These are phyloP conservation scores for Neurospora sublineolata DNA, from an alignment of 495 filamentous ascomycete genomes.

Conservation along the genomic window DNA sequence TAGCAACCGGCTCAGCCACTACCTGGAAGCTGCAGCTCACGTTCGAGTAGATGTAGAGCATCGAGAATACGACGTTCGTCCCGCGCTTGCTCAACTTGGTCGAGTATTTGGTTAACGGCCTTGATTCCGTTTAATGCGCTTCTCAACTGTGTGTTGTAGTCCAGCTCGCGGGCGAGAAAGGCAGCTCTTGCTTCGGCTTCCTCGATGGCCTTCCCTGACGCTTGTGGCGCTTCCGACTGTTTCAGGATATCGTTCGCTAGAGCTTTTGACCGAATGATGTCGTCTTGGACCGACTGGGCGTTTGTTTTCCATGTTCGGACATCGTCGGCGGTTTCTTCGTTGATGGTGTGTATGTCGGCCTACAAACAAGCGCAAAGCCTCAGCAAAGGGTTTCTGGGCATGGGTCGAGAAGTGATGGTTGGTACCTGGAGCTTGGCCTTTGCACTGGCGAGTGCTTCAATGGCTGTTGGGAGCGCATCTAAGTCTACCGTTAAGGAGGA, in stretches of 20 bases:
- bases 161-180: slow-evolving; percentile 62
- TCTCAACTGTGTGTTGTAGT: slow-evolving; percentile 60
- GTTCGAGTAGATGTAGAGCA: slow-evolving; percentile 39
- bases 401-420: not conserved
- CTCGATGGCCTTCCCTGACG: slow-evolving; percentile 44
- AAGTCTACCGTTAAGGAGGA: slow-evolving; percentile 51
- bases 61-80: slow-evolving; percentile 38
- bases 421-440: slow-evolving; percentile 59
- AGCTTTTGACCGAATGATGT: slow-evolving; percentile 61
- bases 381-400: not conserved
- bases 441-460: slow-evolving; percentile 53
- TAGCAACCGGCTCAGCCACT: not conserved
- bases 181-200: slow-evolving; percentile 59
- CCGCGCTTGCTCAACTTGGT: slow-evolving; percentile 39
- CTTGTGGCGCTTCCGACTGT: slow-evolving; percentile 52
- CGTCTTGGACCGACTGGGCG: slow-evolving; percentile 69
- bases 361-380: slow-evolving; percentile 17
- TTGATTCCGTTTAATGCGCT: slow-evolving; percentile 50
- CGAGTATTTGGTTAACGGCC: slow-evolving; percentile 37
- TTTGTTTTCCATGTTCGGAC: slow-evolving; percentile 76
- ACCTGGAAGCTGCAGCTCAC: slow-evolving; percentile 15
- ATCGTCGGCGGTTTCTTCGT: slow-evolving; percentile 61
- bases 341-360: slow-evolving; percentile 60
- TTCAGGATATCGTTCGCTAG: slow-evolving; percentile 66
- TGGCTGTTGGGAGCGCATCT: slow-evolving; percentile 46